Base-by-base conservation (phyloP, 2,329 filamentous ascomycete genomes). In the Kalmusia sp. region DNA sequence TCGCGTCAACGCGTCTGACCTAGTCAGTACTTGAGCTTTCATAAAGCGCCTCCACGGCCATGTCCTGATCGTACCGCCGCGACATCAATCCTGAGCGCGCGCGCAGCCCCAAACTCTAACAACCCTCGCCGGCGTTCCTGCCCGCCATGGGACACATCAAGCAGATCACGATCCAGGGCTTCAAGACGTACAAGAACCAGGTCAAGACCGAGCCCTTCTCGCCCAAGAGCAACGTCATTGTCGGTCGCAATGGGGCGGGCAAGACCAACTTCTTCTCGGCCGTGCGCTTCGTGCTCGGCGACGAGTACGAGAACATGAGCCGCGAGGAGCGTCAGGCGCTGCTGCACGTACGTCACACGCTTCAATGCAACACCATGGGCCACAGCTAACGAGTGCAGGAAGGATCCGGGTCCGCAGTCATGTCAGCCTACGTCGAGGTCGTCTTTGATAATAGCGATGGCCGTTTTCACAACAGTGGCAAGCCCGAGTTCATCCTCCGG, bases 161-260 rank as follows among this genome's bases (percentile, higher is more conserved):
- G 78, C 95, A 99, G 81, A 97, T 98, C 76, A 98, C 97, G 77
- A 98, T 99, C 74, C 95, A 99, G 77, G 95, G 95, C 87, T 99
- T 99, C 81, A 99, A 99, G 80, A 97, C 93, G 84, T 99, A 99
- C 86, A 99, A 99, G 83, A 93, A 99, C 73, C 96, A 99, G 76
- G 98, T 92, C 47, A 91, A 97, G 74, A 97, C 98, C 74, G 95
- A 99, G 74, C 93, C 93, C 56, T 99, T 99, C 78, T 98, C 93
- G 38, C 89, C 93, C 48, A 96, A 96, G 69, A 95, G 93, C 69
- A 99, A 99, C 80, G 93, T 99, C 64, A 96, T 99, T 68, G 95
- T 99, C 70, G 95, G 95, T 64, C 93, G 95, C 80, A 99, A 99
- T 87, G 95, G 95, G 63, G 98, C 95, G 2, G 95, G 95, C 71